Evolutionary conservation across 139 green algal species (phyloP).

Genomic region (Tetraselmis chui): DNA sequence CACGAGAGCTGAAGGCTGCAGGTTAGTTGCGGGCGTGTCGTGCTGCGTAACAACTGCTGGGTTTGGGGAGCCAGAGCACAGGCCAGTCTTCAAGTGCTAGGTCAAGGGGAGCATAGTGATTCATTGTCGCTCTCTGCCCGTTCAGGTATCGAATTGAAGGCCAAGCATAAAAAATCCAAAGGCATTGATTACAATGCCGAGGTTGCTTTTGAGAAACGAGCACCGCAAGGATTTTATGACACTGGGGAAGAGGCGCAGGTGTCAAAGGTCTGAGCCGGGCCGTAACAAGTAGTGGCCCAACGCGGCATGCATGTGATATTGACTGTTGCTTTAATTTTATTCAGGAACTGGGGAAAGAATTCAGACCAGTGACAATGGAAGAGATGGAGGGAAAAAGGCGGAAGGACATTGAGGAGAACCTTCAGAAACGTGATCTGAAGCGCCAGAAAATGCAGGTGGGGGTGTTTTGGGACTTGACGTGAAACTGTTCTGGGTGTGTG

Average conservation of each 20-base stretch:
- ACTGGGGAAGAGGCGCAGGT: slow-evolving; percentile 54
- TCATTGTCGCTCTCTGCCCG: background rate
- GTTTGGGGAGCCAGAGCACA: background rate
- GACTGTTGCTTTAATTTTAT: no score
- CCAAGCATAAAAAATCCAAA: slow-evolving; percentile 17
- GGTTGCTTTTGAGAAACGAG: slow-evolving; percentile 86
- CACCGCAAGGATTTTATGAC: slow-evolving; percentile 79
- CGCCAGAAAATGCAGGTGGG: slow-evolving; percentile 55
- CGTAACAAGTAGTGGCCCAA: no score
- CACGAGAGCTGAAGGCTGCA: slow-evolving; percentile 69
- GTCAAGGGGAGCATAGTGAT: no score
- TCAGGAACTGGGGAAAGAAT: slow-evolving; percentile 60
- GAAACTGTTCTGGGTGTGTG: no score
- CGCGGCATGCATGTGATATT: no score
- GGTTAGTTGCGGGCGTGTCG: background rate
- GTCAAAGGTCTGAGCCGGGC: slow-evolving; percentile 30
- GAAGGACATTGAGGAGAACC: slow-evolving; percentile 80
- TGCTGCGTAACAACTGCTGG: no score
- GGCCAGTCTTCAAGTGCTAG: no score
- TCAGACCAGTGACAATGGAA: slow-evolving; percentile 79
- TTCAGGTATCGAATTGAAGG: slow-evolving; percentile 58
- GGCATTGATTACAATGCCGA: slow-evolving; percentile 83
- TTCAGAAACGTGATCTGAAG: slow-evolving; percentile 78
- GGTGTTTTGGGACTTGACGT: no score
- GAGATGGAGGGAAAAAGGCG: slow-evolving; percentile 82